These are phyloP conservation scores for Thalassiosira delicatula DNA, from an alignment of 352 stramenopile genomes.

Conservation along the genomic window DNA sequence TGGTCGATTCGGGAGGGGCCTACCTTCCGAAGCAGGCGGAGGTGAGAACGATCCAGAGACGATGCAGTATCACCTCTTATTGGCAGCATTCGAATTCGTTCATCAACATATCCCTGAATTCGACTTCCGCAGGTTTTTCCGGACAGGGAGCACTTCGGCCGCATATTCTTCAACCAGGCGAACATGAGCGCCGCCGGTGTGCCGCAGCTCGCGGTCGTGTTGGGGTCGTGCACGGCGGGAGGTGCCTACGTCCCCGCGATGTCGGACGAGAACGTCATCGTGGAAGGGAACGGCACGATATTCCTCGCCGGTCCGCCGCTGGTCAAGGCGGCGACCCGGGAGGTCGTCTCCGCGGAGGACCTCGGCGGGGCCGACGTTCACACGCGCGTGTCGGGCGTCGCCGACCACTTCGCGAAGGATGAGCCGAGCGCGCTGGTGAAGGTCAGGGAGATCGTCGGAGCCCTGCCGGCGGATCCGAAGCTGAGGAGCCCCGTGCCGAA, in stretches of 20 bases:
- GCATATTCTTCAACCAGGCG: conserved; percentile 99
- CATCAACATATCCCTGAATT: too few relatives aligned
- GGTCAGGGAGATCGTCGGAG: conserved; percentile 89
- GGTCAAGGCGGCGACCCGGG: conserved; percentile 96
- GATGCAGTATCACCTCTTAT: too few relatives aligned
- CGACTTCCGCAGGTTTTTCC: conserved; percentile 99
- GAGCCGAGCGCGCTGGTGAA: conserved; percentile 91
- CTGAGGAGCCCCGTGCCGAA: conserved; percentile 27
- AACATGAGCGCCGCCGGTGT: conserved; percentile 94
- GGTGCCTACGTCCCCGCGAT: conserved; percentile 95
- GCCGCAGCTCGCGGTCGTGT: conserved; percentile 96
- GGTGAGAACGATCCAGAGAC: too few relatives aligned
- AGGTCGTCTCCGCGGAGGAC: conserved; percentile 94
- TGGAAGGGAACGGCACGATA: conserved; percentile 95
- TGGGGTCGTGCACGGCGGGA: conserved; percentile 96
- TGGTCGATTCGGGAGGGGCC: conserved; percentile 94
- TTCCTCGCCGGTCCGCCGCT: conserved; percentile 97
- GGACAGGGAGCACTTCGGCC: conserved; percentile 93
- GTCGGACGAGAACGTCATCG: conserved; percentile 97
- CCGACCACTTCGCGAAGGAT: conserved; percentile 95
- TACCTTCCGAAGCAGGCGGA: conserved; percentile 94
- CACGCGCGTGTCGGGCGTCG: conserved; percentile 90
- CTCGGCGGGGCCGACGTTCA: conserved; percentile 93
- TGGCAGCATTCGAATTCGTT: too few relatives aligned
- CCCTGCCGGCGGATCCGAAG: conserved; percentile 76